These are phyloP conservation scores for Glycine latifolia DNA, from an alignment of 306 rosid species.

Conservation along the genomic window DNA sequence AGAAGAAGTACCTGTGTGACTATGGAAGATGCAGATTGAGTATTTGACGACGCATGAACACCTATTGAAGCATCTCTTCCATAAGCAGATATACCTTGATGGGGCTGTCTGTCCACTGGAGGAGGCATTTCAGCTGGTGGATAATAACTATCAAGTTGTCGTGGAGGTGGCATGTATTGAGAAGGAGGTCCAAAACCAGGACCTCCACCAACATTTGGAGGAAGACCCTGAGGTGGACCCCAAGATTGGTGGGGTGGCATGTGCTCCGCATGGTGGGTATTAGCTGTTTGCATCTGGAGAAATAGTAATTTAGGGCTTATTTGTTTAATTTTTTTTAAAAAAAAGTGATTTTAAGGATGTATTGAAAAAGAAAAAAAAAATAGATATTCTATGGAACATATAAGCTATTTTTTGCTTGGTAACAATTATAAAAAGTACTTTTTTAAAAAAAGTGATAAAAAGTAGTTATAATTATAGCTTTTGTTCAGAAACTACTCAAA, in stretches of 20 bases:
- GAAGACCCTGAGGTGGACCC: conserved; percentile 90
- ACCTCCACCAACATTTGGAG: conserved; percentile 84
- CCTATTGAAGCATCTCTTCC: conserved; percentile 87
- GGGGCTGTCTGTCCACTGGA: conserved; percentile 88
- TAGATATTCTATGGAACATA: background rate
- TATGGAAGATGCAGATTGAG: conserved; percentile 81
- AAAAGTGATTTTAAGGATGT: background rate
- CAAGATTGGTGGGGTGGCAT: conserved; percentile 87
- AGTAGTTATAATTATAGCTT: background rate
- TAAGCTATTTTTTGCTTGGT: background rate
- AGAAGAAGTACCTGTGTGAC: conserved; percentile 79
- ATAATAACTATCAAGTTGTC: conserved; percentile 83
- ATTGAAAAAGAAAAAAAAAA: background rate
- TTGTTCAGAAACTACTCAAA: background rate
- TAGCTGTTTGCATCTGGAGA: conserved; percentile 86
- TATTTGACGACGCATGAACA: conserved; percentile 69
- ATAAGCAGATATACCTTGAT: conserved; percentile 96
- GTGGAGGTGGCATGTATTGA: conserved; percentile 89
- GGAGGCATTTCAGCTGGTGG: conserved; percentile 78
- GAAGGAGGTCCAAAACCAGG: conserved; percentile 83
- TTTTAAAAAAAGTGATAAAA: background rate
- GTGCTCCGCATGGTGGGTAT: conserved; percentile 72
- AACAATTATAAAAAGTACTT: background rate
- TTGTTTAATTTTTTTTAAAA: background rate
- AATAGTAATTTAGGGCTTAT: conserved; percentile 24